phyloP scores from a whole-genome alignment of 192 early-diverging fungal genomes.

The Umbelopsis vinacea region DNA sequence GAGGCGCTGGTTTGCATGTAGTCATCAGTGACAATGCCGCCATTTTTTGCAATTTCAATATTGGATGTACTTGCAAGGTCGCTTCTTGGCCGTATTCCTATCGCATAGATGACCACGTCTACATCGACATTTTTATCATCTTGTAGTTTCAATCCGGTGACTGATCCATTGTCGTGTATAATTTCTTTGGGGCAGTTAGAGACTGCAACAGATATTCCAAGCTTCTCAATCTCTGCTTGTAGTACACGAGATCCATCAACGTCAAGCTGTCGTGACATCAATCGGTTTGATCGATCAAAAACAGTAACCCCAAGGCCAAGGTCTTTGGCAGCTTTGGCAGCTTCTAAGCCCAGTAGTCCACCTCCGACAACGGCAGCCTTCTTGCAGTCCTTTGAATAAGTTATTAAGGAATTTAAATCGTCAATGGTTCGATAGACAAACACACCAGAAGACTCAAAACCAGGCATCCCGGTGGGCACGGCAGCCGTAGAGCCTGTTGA shows the following conservation, averaged over 20 bases:
- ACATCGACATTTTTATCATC: constrained; percentile 45
- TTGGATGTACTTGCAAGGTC: constrained; percentile 56
- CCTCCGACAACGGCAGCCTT: constrained; percentile 67
- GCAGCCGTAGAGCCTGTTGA: constrained; percentile 65
- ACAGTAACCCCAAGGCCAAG: constrained; percentile 54
- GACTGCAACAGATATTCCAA: constrained; percentile 44
- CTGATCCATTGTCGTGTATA: constrained; percentile 21
- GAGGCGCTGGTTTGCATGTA: constrained; percentile 45
- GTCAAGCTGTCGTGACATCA: constrained; percentile 65
- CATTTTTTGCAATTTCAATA: constrained; percentile 49
- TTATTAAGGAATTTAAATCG: constrained; percentile 60
- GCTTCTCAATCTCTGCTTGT: constrained; percentile 53
- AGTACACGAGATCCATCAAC: constrained; percentile 54
- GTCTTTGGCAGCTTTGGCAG: constrained; percentile 64
- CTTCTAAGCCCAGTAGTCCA: constrained; percentile 72
- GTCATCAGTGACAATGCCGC: constrained; percentile 64
- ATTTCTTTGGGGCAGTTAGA: constrained; percentile 43
- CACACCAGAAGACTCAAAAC: constrained; percentile 50
- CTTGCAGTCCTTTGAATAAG: constrained; percentile 29
- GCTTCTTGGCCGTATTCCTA: constrained; percentile 65
- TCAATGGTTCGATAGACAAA: constrained; percentile 70
- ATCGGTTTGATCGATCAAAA: constrained; percentile 53
- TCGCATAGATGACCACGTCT: constrained; percentile 56
- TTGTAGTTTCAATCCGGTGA: constrained; percentile 38
- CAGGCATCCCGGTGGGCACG: constrained; percentile 54